These are phyloP conservation scores for Verticillium tricorpus DNA, from an alignment of 2,329 filamentous ascomycete species.

Conservation along the genomic window DNA sequence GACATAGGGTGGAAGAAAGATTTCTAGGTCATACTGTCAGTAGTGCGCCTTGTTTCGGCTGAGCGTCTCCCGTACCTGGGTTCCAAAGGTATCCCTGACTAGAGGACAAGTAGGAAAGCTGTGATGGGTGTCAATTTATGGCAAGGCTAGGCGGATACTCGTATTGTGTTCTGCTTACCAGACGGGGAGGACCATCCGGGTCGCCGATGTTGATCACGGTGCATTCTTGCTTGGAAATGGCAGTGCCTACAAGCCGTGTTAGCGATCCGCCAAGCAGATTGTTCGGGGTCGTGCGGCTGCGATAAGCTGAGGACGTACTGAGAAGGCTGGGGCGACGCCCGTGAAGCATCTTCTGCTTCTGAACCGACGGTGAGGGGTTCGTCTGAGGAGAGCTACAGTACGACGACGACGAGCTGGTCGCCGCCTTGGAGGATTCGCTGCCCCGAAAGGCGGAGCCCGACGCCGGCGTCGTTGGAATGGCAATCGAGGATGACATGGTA, in stretches of 20 bases:
- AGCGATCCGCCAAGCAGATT: slow-evolving; percentile 16
- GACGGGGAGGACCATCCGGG: slow-evolving; percentile 64
- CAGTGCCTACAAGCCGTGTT: slow-evolving; percentile 51
- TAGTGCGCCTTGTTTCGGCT: neutral
- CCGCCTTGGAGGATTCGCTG: slow-evolving; percentile 37
- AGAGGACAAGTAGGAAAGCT: slow-evolving; percentile 77
- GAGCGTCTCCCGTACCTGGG: slow-evolving; percentile 49
- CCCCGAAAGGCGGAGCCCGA: slow-evolving; percentile 24
- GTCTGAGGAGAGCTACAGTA: slow-evolving; percentile 53
- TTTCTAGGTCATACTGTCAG: slow-evolving; percentile 45
- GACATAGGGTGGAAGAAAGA: slow-evolving; percentile 75
- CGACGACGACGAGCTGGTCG: slow-evolving; percentile 45
- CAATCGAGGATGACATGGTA: slow-evolving; percentile 64
- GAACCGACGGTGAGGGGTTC: slow-evolving; percentile 34
- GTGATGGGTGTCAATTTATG: slow-evolving; percentile 1
- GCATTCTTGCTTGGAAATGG: slow-evolving; percentile 68
- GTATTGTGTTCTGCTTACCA: slow-evolving; percentile 47
- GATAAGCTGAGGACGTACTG: slow-evolving; percentile 35
- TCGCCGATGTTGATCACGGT: slow-evolving; percentile 78
- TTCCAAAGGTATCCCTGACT: slow-evolving; percentile 83
- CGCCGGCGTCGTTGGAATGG: slow-evolving; percentile 51
- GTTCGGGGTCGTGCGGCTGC: neutral
- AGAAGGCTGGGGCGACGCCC: slow-evolving; percentile 57
- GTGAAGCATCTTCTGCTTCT: slow-evolving; percentile 41
- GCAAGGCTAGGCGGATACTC: neutral